phyloP scores from a whole-genome alignment of 2,329 filamentous ascomycete species.

The Lojkania enalia region DNA sequence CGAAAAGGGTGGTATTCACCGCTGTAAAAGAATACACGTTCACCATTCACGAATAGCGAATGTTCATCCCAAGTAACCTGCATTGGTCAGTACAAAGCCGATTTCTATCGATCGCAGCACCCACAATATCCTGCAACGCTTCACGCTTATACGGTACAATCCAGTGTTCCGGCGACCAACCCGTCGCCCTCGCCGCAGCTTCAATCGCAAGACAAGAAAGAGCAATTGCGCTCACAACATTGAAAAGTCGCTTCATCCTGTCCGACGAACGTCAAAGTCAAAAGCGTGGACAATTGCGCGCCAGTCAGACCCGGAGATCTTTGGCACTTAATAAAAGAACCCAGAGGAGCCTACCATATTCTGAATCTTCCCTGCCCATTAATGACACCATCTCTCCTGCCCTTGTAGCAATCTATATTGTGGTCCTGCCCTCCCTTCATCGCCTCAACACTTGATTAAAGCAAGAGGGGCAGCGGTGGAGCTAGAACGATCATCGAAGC shows the following conservation, averaged over 20 bases:
- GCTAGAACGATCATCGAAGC: neutral
- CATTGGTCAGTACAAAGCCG: constrained; percentile 2
- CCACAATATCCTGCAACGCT: constrained; percentile 59
- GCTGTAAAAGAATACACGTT: constrained; percentile 71
- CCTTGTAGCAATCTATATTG: neutral
- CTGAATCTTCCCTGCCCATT: constrained; percentile 1
- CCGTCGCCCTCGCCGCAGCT: constrained; percentile 53
- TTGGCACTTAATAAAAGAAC: constrained; percentile 1
- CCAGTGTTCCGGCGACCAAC: constrained; percentile 54
- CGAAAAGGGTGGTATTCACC: constrained; percentile 74
- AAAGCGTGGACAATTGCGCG: neutral
- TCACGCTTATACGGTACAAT: constrained; percentile 56
- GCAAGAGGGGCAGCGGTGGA: neutral
- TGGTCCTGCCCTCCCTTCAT: neutral
- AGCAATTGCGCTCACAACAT: constrained; percentile 26
- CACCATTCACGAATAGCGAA: constrained; percentile 69
- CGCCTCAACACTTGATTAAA: neutral
- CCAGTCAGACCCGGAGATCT: neutral
- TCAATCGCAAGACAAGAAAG: constrained; percentile 49
- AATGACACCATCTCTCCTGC: constrained; percentile 8
- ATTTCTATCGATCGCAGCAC: constrained; percentile 19
- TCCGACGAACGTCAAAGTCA: neutral
- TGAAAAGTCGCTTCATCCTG: constrained; percentile 21
- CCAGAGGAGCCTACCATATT: neutral
- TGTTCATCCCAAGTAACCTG: constrained; percentile 72